A percentile compares a stretch with the other conserved stretches of the same genome.
These are phyloP conservation scores for Ilyonectria sp. DNA, from an alignment of 2,329 filamentous ascomycete species.

Conservation along the genomic window DNA sequence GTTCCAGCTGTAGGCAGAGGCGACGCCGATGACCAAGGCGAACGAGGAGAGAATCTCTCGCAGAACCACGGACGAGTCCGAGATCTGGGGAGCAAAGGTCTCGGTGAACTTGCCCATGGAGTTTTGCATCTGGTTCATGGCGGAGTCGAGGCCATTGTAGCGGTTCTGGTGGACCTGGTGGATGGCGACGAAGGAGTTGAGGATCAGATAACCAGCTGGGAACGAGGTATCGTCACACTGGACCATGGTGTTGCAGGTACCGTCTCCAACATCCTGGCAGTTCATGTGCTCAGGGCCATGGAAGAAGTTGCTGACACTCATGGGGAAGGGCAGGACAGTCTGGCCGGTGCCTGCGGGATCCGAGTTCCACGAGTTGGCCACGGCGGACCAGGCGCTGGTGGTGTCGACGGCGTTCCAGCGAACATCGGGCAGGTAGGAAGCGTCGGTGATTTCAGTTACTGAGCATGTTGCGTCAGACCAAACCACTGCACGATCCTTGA, in stretches of 20 bases:
- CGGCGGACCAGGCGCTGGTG: constrained; percentile 6
- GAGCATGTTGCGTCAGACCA: constrained; percentile 14
- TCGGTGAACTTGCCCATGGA: constrained; percentile 6
- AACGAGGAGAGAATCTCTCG: constrained; percentile 14
- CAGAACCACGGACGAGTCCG: not conserved
- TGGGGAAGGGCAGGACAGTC: constrained; percentile 9
- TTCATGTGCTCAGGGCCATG: constrained; percentile 18
- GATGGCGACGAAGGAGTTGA: constrained; percentile 19
- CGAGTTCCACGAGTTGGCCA: constrained; percentile 18
- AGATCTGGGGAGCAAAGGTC: constrained; percentile 13
- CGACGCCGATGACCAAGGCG: constrained; percentile 9
- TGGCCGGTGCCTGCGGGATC: constrained; percentile 3
- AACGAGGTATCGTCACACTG: constrained; percentile 7
- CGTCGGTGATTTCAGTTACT: constrained; percentile 11
- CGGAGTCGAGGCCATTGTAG: constrained; percentile 10
- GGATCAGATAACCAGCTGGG: constrained; percentile 17
- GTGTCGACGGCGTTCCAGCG: constrained; percentile 8
- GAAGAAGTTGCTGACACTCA: constrained; percentile 23
- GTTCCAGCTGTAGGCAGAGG: constrained; percentile 19
- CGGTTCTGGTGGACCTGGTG: constrained; percentile 20
- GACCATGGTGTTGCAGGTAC: constrained; percentile 15
- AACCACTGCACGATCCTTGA: not conserved
- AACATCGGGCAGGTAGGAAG: constrained; percentile 11
- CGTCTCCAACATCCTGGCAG: constrained; percentile 16
- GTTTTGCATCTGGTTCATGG: constrained; percentile 22